Conservation (phyloP, 768 basidiomycete species). For the Russula foetens region DNA sequence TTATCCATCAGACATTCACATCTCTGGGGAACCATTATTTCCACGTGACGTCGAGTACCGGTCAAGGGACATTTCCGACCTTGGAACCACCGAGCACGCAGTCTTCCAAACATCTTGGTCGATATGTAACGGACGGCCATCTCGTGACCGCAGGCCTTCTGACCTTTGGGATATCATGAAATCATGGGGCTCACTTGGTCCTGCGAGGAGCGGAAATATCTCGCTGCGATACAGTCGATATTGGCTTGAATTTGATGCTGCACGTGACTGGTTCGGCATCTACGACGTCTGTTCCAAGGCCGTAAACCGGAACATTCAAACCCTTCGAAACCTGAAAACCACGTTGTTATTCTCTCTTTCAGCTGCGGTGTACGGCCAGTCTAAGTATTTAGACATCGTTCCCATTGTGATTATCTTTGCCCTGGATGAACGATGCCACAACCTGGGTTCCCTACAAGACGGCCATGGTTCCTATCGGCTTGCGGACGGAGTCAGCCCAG, state of each 20-base stretch:
- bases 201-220: background rate
- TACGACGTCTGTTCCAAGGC: background rate
- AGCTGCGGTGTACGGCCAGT: background rate
- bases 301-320: too few species aligned
- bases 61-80: background rate
- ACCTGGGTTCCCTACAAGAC: too few species aligned
- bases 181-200: background rate
- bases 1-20: background rate
- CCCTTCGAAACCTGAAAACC: background rate
- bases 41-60: background rate
- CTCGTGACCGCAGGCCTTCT: background rate
- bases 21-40: background rate
- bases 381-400: background rate
- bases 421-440: too few species aligned
- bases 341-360: background rate
- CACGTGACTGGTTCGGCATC: background rate
- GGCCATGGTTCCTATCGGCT: too few species aligned
- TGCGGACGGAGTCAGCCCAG: too few species aligned
- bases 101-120: background rate
- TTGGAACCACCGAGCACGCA: background rate
- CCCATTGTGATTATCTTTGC: too few species aligned
- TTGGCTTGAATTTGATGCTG: background rate
- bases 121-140: background rate
- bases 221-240: slow-evolving; percentile 3
- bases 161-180: background rate